Evolutionary conservation across 2,329 filamentous ascomycete species (phyloP).

Genomic region (Beauveria pseudobassiana): DNA sequence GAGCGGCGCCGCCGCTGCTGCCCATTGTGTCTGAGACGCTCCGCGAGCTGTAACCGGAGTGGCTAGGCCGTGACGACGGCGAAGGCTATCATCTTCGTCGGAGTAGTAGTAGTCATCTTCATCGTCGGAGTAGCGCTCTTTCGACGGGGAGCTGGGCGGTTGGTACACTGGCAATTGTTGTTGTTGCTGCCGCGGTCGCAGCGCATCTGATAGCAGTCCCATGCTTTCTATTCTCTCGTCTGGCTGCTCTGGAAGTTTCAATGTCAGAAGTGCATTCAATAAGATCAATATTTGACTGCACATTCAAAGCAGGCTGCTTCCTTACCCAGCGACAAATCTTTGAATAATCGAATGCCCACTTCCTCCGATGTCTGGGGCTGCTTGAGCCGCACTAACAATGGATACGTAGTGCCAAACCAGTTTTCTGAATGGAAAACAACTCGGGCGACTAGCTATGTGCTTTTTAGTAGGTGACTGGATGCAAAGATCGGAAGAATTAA

Average conservation of each 20-base stretch:
- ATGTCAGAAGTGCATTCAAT: neutral
- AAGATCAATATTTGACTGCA: neutral
- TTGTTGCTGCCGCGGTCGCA: conserved; percentile 33
- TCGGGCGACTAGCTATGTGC: neutral
- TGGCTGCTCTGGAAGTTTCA: neutral
- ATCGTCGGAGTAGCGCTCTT: conserved; percentile 46
- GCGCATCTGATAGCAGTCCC: conserved; percentile 41
- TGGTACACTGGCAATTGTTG: conserved; percentile 45
- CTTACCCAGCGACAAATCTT: neutral
- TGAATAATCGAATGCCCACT: neutral
- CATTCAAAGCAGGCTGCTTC: neutral
- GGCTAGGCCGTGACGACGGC: conserved; percentile 32
- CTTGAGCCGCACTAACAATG: conserved; percentile 4
- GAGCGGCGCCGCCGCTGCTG: conserved; percentile 16
- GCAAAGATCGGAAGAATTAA: neutral
- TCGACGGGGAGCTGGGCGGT: conserved; percentile 32
- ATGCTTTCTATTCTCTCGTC: conserved; percentile 27
- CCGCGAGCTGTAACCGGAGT: conserved; percentile 46
- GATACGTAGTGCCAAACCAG: neutral
- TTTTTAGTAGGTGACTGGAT: neutral
- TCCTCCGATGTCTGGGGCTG: neutral
- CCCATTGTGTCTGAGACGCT: conserved; percentile 38
- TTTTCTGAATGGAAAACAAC: neutral
- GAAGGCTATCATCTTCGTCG: conserved; percentile 37
- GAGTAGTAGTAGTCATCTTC: conserved; percentile 40